Conservation (phyloP, 257 asterid species). For the Fraxinus cuspidata region DNA sequence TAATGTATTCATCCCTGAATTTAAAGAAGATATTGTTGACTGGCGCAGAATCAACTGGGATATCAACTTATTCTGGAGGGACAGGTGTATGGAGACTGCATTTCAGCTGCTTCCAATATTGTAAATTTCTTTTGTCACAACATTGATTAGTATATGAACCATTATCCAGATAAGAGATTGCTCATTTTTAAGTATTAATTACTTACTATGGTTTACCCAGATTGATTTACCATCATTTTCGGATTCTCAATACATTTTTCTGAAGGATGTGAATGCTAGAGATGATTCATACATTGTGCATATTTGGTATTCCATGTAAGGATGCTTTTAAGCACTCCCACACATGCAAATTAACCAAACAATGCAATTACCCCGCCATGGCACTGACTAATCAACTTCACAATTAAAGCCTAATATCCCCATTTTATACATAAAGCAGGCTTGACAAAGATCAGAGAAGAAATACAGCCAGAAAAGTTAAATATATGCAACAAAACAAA, state of each 20-base stretch:
- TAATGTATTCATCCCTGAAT: background rate
- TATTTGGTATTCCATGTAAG: background rate
- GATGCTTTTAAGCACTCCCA: background rate
- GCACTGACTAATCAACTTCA: background rate
- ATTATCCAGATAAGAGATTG: background rate
- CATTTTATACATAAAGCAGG: background rate
- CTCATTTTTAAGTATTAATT: background rate
- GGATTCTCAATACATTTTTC: conserved; percentile 15
- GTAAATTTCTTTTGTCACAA: background rate
- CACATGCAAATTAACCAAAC: background rate
- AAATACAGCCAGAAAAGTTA: conserved; percentile 6
- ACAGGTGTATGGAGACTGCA: background rate
- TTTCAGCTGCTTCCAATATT: background rate
- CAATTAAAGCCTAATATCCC: background rate
- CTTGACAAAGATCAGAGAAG: background rate
- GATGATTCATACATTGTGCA: background rate
- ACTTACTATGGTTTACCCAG: background rate
- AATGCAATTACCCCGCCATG: background rate
- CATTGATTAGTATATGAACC: background rate
- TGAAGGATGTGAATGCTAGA: conserved; percentile 15
- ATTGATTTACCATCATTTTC: conserved; percentile 23
- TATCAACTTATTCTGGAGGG: background rate
- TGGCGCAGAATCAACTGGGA: background rate
- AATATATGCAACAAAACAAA: conserved; percentile 36
- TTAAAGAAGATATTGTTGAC: background rate